Percentiles rank a stretch among this genome's conserved stretches.
Evolutionary conservation across 2,329 filamentous ascomycete species (phyloP).

Genomic region (Phyllosticta ampelicida): DNA sequence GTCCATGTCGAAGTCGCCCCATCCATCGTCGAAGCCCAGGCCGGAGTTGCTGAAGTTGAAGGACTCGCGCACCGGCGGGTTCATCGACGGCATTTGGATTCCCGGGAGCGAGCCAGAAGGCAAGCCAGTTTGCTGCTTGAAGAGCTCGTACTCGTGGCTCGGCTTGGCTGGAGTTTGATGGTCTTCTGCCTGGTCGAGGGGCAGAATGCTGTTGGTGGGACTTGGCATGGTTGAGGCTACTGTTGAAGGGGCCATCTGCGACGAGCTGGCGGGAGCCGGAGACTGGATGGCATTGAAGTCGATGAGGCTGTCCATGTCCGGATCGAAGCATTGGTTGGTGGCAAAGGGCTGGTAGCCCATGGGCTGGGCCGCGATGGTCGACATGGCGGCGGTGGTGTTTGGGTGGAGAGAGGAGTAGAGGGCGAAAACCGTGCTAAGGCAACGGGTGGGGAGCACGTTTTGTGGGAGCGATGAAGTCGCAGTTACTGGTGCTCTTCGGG

Average conservation of each 20-base stretch:
- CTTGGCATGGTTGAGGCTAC: slow-evolving; percentile 43
- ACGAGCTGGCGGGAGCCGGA: slow-evolving; percentile 45
- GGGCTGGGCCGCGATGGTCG: slow-evolving; percentile 7
- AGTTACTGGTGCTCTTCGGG: background rate
- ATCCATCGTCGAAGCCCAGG: slow-evolving; percentile 57
- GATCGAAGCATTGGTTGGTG: slow-evolving; percentile 28
- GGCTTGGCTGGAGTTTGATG: slow-evolving; percentile 61
- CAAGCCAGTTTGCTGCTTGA: slow-evolving; percentile 91
- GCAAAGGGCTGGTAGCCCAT: slow-evolving; percentile 23
- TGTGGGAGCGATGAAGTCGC: background rate
- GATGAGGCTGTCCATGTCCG: slow-evolving; percentile 31
- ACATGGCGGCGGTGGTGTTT: slow-evolving; percentile 6
- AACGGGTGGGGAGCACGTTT: background rate
- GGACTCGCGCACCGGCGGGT: slow-evolving; percentile 10
- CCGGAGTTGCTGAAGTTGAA: slow-evolving; percentile 46
- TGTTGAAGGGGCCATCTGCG: slow-evolving; percentile 40
- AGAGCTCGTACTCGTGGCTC: slow-evolving; percentile 89
- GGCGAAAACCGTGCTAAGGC: background rate
- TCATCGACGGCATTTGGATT: slow-evolving; percentile 41
- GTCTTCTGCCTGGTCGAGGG: slow-evolving; percentile 34
- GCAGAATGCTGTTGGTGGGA: slow-evolving; percentile 43
- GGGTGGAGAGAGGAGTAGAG: background rate
- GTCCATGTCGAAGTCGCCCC: slow-evolving; percentile 52
- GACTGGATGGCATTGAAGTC: slow-evolving; percentile 52
- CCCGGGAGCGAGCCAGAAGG: slow-evolving; percentile 75